Percentiles rank a stretch among this genome's conserved stretches.
Evolutionary conservation across 164 flowering plant genomes (phyloP).

Genomic region (Magnolia sinica): DNA sequence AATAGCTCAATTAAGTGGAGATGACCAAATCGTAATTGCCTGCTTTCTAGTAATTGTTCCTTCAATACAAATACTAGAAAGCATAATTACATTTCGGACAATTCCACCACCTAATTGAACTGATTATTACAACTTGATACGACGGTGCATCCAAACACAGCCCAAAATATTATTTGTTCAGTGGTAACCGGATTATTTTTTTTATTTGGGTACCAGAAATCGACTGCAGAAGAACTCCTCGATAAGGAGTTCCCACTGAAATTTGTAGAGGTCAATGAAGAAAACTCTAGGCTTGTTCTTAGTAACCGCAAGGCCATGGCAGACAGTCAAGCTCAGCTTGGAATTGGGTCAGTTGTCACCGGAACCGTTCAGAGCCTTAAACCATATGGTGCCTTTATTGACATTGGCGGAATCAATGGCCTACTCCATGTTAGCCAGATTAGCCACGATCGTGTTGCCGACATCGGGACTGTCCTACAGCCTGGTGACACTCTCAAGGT

Average conservation of each 20-base stretch:
- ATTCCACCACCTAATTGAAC: not conserved
- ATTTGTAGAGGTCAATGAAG: slow-evolving; percentile 93
- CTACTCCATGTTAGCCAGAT: slow-evolving; percentile 99
- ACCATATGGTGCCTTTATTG: slow-evolving; percentile 97
- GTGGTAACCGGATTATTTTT: not conserved
- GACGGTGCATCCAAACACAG: not conserved
- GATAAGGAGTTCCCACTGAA: slow-evolving; percentile 84
- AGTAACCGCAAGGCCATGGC: slow-evolving; percentile 98
- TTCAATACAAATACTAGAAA: not conserved
- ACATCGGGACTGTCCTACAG: slow-evolving; percentile 88
- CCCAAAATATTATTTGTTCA: not conserved
- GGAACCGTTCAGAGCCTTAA: slow-evolving; percentile 93
- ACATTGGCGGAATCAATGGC: slow-evolving; percentile 96
- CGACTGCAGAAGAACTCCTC: slow-evolving; percentile 80
- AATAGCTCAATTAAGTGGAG: too few relatives aligned
- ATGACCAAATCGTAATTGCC: too few relatives aligned
- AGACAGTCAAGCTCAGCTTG: slow-evolving; percentile 93
- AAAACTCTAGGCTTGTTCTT: slow-evolving; percentile 78
- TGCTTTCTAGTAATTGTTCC: too few relatives aligned
- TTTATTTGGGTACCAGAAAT: slow-evolving; percentile 45
- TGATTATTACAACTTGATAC: not conserved
- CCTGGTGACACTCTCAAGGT: slow-evolving; percentile 98
- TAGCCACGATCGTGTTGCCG: slow-evolving; percentile 94
- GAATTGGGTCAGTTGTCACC: slow-evolving; percentile 88
- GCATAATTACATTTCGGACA: not conserved